Evolutionary conservation across 2,329 filamentous ascomycete genomes (phyloP).

Genomic region (Calonectria hawksworthii): DNA sequence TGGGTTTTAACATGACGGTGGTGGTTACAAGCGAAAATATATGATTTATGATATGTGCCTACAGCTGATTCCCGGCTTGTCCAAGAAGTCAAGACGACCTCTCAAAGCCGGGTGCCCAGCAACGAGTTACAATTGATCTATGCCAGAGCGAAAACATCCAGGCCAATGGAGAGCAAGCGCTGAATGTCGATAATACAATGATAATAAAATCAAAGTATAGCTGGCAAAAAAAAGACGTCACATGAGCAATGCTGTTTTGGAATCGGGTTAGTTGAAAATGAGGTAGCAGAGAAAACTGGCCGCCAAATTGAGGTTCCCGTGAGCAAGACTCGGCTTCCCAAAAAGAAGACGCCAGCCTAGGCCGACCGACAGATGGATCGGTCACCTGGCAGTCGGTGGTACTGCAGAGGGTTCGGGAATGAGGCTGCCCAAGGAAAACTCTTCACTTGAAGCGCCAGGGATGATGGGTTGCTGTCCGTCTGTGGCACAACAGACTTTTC

Average conservation of each 20-base stretch:
- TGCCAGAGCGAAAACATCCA: conserved; percentile 71
- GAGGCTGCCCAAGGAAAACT: conserved; percentile 16
- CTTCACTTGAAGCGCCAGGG: conserved; percentile 12
- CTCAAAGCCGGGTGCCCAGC: conserved; percentile 70
- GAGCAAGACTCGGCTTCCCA: neutral
- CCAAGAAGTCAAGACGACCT: conserved; percentile 68
- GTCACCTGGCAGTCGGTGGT: neutral
- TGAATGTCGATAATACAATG: conserved; percentile 64
- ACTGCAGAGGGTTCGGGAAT: neutral
- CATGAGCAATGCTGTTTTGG: conserved; percentile 11
- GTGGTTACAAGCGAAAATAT: conserved; percentile 4
- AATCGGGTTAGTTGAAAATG: conserved; percentile 21
- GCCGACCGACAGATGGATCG: conserved; percentile 10
- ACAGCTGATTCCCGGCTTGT: conserved; percentile 72
- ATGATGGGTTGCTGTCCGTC: neutral
- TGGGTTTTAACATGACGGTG: neutral
- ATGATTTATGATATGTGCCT: conserved; percentile 59
- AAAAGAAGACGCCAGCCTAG: neutral
- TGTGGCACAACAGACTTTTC: conserved; percentile 3
- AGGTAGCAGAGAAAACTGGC: neutral
- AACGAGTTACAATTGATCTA: conserved; percentile 64
- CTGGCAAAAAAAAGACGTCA: conserved; percentile 50
- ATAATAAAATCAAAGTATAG: conserved; percentile 47
- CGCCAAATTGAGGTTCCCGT: neutral
- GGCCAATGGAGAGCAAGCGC: conserved; percentile 60